Conservation (phyloP, 192 early-diverging fungal species). For the Glomus cerebriforme region DNA sequence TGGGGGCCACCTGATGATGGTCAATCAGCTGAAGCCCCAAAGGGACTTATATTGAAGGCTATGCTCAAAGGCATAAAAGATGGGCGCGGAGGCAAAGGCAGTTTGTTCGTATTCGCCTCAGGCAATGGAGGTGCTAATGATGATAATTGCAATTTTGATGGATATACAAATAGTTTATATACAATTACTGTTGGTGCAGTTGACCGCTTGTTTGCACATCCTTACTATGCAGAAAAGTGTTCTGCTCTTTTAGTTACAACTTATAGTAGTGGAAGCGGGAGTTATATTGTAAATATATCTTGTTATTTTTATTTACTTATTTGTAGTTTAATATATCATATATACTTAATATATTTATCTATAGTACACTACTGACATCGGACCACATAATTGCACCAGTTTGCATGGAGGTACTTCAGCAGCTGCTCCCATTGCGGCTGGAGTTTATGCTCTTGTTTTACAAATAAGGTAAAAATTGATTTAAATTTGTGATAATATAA, state of each 20-base stretch:
- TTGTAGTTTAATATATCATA: neutral
- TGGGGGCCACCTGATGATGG: constrained; percentile 97
- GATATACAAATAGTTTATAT: constrained; percentile 95
- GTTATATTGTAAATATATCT: constrained; percentile 67
- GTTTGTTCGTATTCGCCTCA: constrained; percentile 90
- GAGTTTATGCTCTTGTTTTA: constrained; percentile 86
- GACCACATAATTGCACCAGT: constrained; percentile 69
- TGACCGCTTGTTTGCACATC: constrained; percentile 72
- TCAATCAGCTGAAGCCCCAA: constrained; percentile 79
- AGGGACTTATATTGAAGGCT: constrained; percentile 76
- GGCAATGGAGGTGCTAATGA: constrained; percentile 80
- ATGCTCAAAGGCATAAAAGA: constrained; percentile 84
- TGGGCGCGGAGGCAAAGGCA: constrained; percentile 83
- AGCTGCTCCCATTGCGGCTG: constrained; percentile 91
- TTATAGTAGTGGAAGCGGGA: constrained; percentile 79
- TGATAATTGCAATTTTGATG: constrained; percentile 97
- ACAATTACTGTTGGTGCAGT: constrained; percentile 92
- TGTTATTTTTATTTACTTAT: constrained; percentile 15
- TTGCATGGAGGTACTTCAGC: constrained; percentile 93
- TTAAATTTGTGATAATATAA: neutral
- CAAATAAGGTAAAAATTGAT: constrained; percentile 46
- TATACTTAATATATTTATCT: neutral
- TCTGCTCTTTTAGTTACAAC: constrained; percentile 88
- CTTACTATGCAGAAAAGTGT: constrained; percentile 87
- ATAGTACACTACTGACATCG: constrained; percentile 87